These are phyloP conservation scores for Ceratocystis albifundus DNA, from an alignment of 2,329 filamentous ascomycete genomes.

Conservation along the genomic window DNA sequence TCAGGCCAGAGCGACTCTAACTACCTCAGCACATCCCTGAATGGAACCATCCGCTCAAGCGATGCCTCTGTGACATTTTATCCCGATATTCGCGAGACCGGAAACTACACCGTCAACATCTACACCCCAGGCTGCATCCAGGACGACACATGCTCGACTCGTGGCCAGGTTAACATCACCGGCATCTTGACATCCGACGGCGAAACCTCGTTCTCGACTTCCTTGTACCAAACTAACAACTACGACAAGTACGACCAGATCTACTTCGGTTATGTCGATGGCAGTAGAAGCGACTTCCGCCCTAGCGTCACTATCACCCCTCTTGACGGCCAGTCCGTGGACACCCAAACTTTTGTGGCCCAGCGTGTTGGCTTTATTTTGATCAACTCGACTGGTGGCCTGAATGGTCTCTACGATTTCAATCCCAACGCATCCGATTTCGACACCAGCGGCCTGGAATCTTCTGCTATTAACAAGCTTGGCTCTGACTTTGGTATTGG, in stretches of 20 bases:
- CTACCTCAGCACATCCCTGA: constrained; percentile 55
- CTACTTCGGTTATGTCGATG: constrained; percentile 75
- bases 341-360: constrained; percentile 68
- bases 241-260: constrained; percentile 95
- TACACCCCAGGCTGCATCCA: constrained; percentile 86
- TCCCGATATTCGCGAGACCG: constrained; percentile 76
- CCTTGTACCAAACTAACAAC: constrained; percentile 81
- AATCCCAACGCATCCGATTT: constrained; percentile 46
- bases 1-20: constrained; percentile 57
- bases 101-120: constrained; percentile 81
- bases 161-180: constrained; percentile 74
- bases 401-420: constrained; percentile 88
- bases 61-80: constrained; percentile 62
- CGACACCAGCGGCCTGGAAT: constrained; percentile 49
- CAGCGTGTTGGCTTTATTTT: constrained; percentile 72
- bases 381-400: constrained; percentile 59
- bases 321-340: constrained; percentile 47
- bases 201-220: constrained; percentile 41
- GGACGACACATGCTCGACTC: constrained; percentile 61
- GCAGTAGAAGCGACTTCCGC: constrained; percentile 58
- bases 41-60: constrained; percentile 41
- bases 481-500: constrained; percentile 55
- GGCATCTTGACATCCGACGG: constrained; percentile 50
- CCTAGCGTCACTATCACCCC: constrained; percentile 71
- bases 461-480: constrained; percentile 65